Percentiles rank a stretch among this genome's conserved stretches.
Evolutionary conservation across 352 stramenopile genomes (phyloP).

Genomic region (Phytophthora europaea): DNA sequence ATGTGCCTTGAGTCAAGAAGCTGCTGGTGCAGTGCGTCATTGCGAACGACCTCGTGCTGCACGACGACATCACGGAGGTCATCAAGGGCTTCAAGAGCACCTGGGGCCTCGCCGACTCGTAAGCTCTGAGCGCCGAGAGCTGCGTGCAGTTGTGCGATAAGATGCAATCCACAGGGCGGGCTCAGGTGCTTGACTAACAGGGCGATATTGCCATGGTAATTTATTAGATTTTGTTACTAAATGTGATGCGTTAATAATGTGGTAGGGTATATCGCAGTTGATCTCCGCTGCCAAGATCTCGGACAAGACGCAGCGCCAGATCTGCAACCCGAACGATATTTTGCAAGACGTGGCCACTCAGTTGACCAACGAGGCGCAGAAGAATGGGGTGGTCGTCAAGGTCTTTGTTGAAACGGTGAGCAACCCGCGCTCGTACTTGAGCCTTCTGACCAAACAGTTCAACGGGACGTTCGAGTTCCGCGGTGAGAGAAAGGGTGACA

Average conservation of each 20-base stretch:
- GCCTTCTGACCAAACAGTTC: conserved; percentile 93
- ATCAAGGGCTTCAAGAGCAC: conserved; percentile 83
- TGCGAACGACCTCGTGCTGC: conserved; percentile 80
- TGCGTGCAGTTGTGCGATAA: conserved; percentile 91
- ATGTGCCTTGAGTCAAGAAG: conserved; percentile 69
- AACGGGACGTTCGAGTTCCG: conserved; percentile 92
- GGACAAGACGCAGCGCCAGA: conserved; percentile 94
- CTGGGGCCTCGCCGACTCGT: conserved; percentile 96
- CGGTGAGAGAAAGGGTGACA: conserved; percentile 97
- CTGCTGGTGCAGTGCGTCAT: conserved; percentile 87
- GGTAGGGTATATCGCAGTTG: conserved; percentile 88
- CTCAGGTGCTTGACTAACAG: conserved; percentile 57
- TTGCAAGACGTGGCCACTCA: conserved; percentile 94
- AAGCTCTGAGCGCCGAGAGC: conserved; percentile 90
- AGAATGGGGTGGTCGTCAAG: conserved; percentile 88
- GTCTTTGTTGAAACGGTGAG: conserved; percentile 97
- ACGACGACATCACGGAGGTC: conserved; percentile 86
- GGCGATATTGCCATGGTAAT: conserved; percentile 3
- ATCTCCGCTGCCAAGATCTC: conserved; percentile 95
- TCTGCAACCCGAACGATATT: conserved; percentile 95
- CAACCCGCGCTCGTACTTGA: conserved; percentile 92
- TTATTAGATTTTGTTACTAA: background rate
- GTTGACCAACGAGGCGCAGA: conserved; percentile 92
- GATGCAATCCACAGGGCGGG: conserved; percentile 79
- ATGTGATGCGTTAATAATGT: background rate